Conservation (phyloP, 1,139 yeast genomes). For the Candida sanyaensis region DNA sequence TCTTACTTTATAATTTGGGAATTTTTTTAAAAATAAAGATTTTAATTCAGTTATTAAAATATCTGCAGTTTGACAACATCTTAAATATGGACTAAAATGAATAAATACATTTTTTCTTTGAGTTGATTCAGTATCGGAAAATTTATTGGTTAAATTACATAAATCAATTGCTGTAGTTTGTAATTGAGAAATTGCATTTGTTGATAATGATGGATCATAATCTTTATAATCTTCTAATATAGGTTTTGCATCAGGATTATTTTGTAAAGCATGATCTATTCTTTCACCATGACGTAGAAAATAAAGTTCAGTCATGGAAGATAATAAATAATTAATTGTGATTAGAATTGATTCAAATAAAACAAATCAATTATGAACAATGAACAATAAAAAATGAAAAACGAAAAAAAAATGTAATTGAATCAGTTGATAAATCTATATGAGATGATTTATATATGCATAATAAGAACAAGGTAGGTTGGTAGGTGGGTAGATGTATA, state of each 20-base stretch:
- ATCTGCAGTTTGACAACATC: conserved; percentile 51
- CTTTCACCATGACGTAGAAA: conserved; percentile 50
- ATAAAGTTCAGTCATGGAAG: conserved; percentile 40
- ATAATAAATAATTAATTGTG: no score
- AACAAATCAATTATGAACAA: no score
- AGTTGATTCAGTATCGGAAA: conserved; percentile 18
- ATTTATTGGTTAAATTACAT: conserved; percentile 25
- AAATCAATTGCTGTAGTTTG: conserved; percentile 33
- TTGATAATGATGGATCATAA: conserved; percentile 45
- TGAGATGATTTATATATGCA: no score
- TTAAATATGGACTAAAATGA: conserved; percentile 47
- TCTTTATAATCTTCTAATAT: conserved; percentile 30
- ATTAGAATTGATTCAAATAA: no score
- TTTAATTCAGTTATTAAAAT: conserved; percentile 34
- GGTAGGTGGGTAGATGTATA: no score
- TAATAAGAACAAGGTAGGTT: no score
- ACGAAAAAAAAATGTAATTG: no score
- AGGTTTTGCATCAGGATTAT: conserved; percentile 29
- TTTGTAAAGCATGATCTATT: conserved; percentile 39
- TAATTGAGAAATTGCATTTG: conserved; percentile 31
- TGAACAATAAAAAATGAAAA: no score
- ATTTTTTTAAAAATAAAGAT: conserved; percentile 21
- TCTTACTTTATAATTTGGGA: conserved; percentile 36
- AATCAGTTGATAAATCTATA: no score
- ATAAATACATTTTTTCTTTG: conserved; percentile 39